Base-by-base conservation (phyloP, 2,329 filamentous ascomycete species). In the Penicillium psychrosexuale region DNA sequence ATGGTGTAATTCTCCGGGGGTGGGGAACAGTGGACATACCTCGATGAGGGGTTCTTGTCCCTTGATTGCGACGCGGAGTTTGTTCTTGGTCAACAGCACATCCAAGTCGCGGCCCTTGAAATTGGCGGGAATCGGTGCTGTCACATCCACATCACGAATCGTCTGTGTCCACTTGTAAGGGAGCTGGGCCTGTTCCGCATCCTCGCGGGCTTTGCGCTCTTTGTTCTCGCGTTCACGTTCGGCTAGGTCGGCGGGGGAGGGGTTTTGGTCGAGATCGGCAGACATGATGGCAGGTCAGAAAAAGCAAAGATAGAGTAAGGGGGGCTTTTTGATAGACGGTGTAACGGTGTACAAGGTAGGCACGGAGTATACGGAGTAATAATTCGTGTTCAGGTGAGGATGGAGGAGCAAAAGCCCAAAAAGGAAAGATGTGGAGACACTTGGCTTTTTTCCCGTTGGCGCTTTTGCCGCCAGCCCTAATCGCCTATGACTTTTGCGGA, bases 161-260 rank as follows among this genome's bases (percentile, higher is more conserved):
- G 89, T 92, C 78, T 99, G 94, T 11, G 84, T 89, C 94, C 94
- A 99, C 78, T 95, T 94, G 85, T 99, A 99, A 0, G 94, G 94
- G 39, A 99, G 86, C 24, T 87, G 84, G 39, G 86, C 88, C 79
- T 99, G 94, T 78, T 99, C 94, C 66, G 87, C 88, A 53, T 83
- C 80, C 78, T 99, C 91, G 72, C 87, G 86, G 59, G 85, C 87
- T 67, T 81, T 81, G 62, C 79, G 79, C 65, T 83, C 83, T 60
- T 78, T 78, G 66, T 86, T 83, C 61, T 79, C 75, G 59, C 73
- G 76, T 56, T 80, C 77, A 57, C 80, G 82, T 68, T 83, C 80
- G 54, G 78, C 68, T 33, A 65, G 17, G 24, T 74, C 71, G 30
- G 60, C 56, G 27, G 68, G 66, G 31, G 66, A 69, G 11, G 62